A percentile compares a stretch with the other conserved stretches of the same genome.
Evolutionary conservation across 257 asterid species (phyloP).

Genomic region (Petunia secreta): DNA sequence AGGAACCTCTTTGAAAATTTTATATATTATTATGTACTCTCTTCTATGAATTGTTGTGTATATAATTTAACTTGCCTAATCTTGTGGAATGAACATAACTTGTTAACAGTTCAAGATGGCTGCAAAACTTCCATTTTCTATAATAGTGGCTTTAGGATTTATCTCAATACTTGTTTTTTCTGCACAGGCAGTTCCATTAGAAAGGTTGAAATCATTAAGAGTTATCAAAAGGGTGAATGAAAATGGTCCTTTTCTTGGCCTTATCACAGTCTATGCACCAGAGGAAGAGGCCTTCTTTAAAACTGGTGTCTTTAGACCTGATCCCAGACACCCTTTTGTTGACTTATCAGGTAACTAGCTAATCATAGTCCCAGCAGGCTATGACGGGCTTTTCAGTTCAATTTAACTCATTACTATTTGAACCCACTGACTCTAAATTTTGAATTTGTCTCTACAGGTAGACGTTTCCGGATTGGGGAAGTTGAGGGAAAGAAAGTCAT

Average conservation of each 20-base stretch:
- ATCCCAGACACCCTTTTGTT: conserved; percentile 45
- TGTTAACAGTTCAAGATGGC: conserved; percentile 20
- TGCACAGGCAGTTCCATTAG: conserved; percentile 34
- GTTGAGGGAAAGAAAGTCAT: conserved; percentile 47
- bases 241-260: conserved; percentile 59
- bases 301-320: conserved; percentile 40
- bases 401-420: background rate
- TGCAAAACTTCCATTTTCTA: conserved; percentile 2
- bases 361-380: too few species aligned
- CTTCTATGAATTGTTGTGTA: background rate
- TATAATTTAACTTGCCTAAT: background rate
- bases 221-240: conserved; percentile 36
- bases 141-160: background rate
- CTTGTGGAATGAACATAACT: background rate
- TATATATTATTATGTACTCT: background rate
- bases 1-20: background rate
- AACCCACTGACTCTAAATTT: background rate
- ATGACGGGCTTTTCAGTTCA: background rate
- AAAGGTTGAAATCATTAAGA: conserved; percentile 27
- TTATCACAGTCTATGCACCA: conserved; percentile 53
- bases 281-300: conserved; percentile 62
- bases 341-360: conserved; percentile 49
- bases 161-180: conserved; percentile 29
- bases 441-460: conserved; percentile 37
- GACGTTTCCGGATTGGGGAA: conserved; percentile 59